Evolutionary conservation across 805 yeast genomes (phyloP), one percentile per base, ranked within the genome.

Genomic region (Sugiyamaella qingdaonensis): DNA sequence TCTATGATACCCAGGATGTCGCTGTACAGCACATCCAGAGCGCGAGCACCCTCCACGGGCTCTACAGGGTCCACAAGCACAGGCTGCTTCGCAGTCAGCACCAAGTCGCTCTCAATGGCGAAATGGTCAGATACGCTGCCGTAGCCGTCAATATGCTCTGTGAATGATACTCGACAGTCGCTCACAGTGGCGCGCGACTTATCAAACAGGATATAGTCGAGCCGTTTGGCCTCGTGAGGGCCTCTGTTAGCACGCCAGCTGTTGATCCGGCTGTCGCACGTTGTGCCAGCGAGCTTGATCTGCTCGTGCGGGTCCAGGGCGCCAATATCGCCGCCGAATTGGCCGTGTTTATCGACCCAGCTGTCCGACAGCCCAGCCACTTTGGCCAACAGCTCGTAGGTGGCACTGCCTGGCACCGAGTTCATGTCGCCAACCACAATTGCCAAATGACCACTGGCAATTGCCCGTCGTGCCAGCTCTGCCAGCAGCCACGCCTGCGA

Each of bases 401-500:
- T 95, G 52, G 92, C 73, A 2, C 95, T 84, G 0, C 87, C 94
- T 0, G 98, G 97, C 57, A 83, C 78, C 2, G 94, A 86, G 66
- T 94, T 94, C 64, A 94, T 77, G 69, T 94, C 99, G 2, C 99
- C 99, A 32, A 91, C 97, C 50, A 90, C 82, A 31, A 94, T 78
- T 0, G 88, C 92, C 0, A 91, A 85, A 66, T 88, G 86, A 0
- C 97, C 96, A 0, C 92, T 85, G 52, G 73, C 75, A 44, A 76
- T 74, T 45, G 91, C 77, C 35, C 82, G 68, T 14, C 76, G 75
- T 0, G 86, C 82, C 34, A 90, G 55, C 49, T 81, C 78, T 33
- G 94, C 78, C 66, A 94, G 80, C 66, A 91, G 97, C 98, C 98
- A 94, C 0, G 98, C 97, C 69, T 94, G 99, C 54, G 94, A 80